Percentiles rank a stretch among this genome's conserved stretches.
phyloP scores from a whole-genome alignment of 495 filamentous ascomycete genomes.

The Xylaria grammica region DNA sequence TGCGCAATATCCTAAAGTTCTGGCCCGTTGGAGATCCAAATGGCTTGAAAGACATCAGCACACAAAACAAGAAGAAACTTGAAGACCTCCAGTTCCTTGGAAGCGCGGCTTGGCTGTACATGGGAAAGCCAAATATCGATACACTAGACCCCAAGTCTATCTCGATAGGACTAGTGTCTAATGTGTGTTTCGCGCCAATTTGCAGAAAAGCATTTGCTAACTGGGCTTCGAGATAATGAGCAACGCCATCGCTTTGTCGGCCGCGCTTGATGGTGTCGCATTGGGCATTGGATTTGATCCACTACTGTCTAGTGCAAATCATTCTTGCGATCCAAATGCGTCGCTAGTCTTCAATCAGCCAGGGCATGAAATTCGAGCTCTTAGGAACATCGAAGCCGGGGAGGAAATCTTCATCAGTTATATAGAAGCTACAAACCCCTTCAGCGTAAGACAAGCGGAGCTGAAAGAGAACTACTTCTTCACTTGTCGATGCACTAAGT shows the following conservation, averaged over 20 bases:
- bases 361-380: conserved; percentile 21
- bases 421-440: conserved; percentile 21
- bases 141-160: conserved; percentile 4
- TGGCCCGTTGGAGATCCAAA: conserved; percentile 15
- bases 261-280: conserved; percentile 1
- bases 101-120: conserved; percentile 11
- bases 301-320: conserved; percentile 25
- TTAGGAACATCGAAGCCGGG: conserved; percentile 25
- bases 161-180: conserved; percentile 8
- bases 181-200: conserved; percentile 7
- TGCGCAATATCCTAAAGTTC: neutral
- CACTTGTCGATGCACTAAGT: conserved; percentile 22
- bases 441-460: conserved; percentile 16
- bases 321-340: conserved; percentile 30
- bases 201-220: neutral
- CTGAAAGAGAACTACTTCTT: conserved; percentile 22
- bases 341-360: conserved; percentile 22
- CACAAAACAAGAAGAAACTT: conserved; percentile 14
- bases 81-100: conserved; percentile 13
- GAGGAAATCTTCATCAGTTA: conserved; percentile 30
- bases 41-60: conserved; percentile 7
- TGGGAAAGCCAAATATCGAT: neutral
- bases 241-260: conserved; percentile 9
- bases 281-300: conserved; percentile 25
- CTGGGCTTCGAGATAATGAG: conserved; percentile 16